Percentiles rank a stretch among this genome's conserved stretches.
These are phyloP conservation scores for Striga hermonthica DNA, from an alignment of 305 asterid genomes.

Conservation along the genomic window DNA sequence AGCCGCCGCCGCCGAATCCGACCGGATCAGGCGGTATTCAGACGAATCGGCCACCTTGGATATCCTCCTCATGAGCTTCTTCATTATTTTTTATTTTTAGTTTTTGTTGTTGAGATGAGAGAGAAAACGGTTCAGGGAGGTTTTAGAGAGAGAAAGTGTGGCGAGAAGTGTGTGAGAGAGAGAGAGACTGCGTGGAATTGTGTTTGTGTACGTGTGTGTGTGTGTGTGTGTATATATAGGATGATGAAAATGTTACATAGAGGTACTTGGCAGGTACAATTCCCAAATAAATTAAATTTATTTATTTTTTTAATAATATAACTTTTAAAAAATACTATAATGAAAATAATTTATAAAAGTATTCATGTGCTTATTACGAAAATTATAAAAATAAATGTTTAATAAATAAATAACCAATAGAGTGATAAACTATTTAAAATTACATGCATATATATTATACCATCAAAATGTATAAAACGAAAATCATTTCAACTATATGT, in stretches of 20 bases:
- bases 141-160: conserved; percentile 17
- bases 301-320: no score
- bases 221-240: conserved; percentile 17
- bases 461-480: no score
- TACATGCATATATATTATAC: no score
- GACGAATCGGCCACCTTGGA: conserved; percentile 70
- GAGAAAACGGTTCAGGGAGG: neutral
- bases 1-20: conserved; percentile 36
- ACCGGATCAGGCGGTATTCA: conserved; percentile 42
- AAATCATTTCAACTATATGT: no score
- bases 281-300: neutral
- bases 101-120: neutral
- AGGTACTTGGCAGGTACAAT: conserved; percentile 65
- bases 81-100: conserved; percentile 36
- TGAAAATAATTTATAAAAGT: no score
- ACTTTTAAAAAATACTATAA: no score
- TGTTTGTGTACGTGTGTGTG: neutral
- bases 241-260: conserved; percentile 7
- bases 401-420: no score
- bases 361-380: no score
- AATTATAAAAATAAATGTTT: no score
- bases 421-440: no score
- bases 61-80: conserved; percentile 55
- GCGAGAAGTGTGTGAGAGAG: conserved; percentile 7
- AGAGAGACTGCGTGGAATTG: neutral